A percentile compares a stretch with the other conserved stretches of the same genome.
These are phyloP conservation scores for Pachysandra terminalis DNA, from an alignment of 164 flowering plant species.

Conservation along the genomic window DNA sequence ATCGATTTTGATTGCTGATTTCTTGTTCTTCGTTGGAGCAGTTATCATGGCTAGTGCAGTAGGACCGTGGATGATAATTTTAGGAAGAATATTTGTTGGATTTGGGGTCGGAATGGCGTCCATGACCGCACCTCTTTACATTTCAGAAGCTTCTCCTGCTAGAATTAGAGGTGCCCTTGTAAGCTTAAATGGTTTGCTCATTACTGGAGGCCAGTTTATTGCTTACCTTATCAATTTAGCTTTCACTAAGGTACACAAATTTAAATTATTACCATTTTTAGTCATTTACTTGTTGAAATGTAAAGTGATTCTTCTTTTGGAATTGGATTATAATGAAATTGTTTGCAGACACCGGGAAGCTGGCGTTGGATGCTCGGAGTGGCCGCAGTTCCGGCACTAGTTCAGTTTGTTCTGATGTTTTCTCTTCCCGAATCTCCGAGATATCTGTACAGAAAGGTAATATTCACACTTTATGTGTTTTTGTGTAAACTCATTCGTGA, in stretches of 20 bases:
- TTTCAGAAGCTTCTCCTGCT: constrained; percentile 89
- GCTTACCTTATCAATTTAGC: constrained; percentile 72
- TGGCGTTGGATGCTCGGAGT: constrained; percentile 98
- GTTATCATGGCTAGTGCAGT: constrained; percentile 71
- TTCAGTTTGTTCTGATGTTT: constrained; percentile 72
- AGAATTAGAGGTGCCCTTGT: constrained; percentile 88
- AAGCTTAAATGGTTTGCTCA: constrained; percentile 70
- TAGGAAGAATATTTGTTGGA: constrained; percentile 78
- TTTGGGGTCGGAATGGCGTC: constrained; percentile 93
- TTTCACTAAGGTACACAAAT: constrained; percentile 56
- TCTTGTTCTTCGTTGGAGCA: constrained; percentile 74
- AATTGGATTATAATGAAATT: neutral
- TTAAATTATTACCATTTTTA: no score
- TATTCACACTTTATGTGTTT: neutral
- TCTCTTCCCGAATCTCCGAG: constrained; percentile 90
- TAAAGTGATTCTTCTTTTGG: neutral
- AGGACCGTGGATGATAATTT: constrained; percentile 51
- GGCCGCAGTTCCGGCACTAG: constrained; percentile 69
- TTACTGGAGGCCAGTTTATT: constrained; percentile 84
- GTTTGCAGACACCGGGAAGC: constrained; percentile 53
- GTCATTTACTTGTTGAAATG: neutral
- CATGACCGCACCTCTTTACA: constrained; percentile 86
- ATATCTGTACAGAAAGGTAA: constrained; percentile 78
- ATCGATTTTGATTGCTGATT: constrained; percentile 66
- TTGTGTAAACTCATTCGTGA: no score